These are phyloP conservation scores for Claviceps quebecensis DNA, from an alignment of 2,329 filamentous ascomycete genomes.

Conservation along the genomic window DNA sequence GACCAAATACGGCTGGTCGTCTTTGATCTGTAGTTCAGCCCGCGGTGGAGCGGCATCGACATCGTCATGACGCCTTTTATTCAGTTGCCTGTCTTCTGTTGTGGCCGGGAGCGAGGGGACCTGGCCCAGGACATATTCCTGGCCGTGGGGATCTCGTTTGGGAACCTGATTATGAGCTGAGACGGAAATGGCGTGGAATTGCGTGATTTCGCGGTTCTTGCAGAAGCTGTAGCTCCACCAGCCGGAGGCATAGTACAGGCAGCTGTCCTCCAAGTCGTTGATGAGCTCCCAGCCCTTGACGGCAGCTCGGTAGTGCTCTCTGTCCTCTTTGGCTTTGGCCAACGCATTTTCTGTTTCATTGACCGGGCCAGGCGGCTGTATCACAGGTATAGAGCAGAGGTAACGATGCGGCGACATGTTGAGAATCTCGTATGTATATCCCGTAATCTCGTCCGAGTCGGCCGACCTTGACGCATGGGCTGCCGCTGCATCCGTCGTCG, in stretches of 20 bases:
- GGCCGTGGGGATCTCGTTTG: slow-evolving; percentile 58
- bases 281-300: slow-evolving; percentile 69
- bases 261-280: slow-evolving; percentile 64
- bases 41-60: slow-evolving; percentile 17
- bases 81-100: slow-evolving; percentile 9
- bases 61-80: slow-evolving; percentile 8
- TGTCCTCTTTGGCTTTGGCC: slow-evolving; percentile 60
- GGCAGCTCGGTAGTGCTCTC: slow-evolving; percentile 64
- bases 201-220: slow-evolving; percentile 73
- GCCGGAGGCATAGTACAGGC: slow-evolving; percentile 68
- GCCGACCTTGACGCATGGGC: slow-evolving; percentile 11
- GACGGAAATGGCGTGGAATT: slow-evolving; percentile 73
- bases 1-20: slow-evolving; percentile 73
- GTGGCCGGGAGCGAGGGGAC: slow-evolving; percentile 20
- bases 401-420: slow-evolving; percentile 56
- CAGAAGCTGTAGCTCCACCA: slow-evolving; percentile 98
- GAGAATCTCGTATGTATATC: slow-evolving; percentile 54
- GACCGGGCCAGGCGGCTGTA: slow-evolving; percentile 41
- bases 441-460: slow-evolving; percentile 17
- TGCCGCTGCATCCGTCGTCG: neutral
- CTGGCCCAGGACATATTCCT: slow-evolving; percentile 66
- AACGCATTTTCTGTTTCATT: slow-evolving; percentile 54
- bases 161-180: slow-evolving; percentile 56
- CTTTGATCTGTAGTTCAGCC: slow-evolving; percentile 64
- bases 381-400: slow-evolving; percentile 69